Evolutionary conservation across 2,329 filamentous ascomycete species (phyloP), one percentile per base, ranked within the genome.

Genomic region (Paracorniculantispora psalliotae): DNA sequence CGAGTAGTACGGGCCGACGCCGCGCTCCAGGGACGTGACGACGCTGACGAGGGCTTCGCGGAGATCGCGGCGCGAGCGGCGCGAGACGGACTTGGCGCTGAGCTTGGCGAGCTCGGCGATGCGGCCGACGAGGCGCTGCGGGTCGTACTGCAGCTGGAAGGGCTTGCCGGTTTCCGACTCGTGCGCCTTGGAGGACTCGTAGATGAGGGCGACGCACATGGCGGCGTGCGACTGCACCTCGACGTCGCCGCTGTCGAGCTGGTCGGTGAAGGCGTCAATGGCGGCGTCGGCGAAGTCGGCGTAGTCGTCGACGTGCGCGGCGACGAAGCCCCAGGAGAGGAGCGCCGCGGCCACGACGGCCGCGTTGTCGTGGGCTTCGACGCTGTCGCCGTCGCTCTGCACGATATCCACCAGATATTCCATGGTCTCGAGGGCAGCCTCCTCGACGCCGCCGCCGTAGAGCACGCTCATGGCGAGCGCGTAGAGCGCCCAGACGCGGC

Each of bases 211-310:
- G 61, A 96, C 92, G 70, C 90, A 90, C 67, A 88, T 84, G 3
- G 88, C 91, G 0, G 91, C 88, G 3, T 88, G 85, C 48, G 91
- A 85, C 67, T 94, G 90, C 1, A 96, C 89, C 9, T 82, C 77
- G 1, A 85, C 77, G 60, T 91, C 86, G 33, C 80, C 80, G 69
- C 89, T 91, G 61, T 92, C 86, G 19, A 96, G 86, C 72, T 96
- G 92, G 50, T 96, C 91, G 44, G 90, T 86, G 65, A 96, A 91
- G 2, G 88, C 86, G 56, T 94, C 89, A 66, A 94, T 82, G 17
- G 90, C 88, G 28, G 84, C 75, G 63, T 91, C 86, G 33, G 88
- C 90, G 61, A 86, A 80, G 17, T 83, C 81, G 64, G 90, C 85
- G 46, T 92, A 79, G 66, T 93, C 89, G 3, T 92, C 87, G 7